phyloP scores from a whole-genome alignment of 441 rosid species.

The Mallotus repandus region DNA sequence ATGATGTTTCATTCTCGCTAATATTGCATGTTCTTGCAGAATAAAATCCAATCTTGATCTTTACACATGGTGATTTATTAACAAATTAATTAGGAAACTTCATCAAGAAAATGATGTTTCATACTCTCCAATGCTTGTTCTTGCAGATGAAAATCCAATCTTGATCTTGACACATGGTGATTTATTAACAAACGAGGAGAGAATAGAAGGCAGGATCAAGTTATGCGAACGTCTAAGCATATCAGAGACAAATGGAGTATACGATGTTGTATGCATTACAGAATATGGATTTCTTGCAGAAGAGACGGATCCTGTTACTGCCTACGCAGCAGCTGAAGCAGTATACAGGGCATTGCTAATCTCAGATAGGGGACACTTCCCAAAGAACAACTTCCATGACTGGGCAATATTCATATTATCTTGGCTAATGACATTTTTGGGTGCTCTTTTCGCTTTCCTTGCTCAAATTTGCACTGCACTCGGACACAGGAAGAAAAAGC shows the following conservation, averaged over 20 bases:
- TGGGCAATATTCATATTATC: slow-evolving; percentile 34
- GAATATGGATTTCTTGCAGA: slow-evolving; percentile 55
- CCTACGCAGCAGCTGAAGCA: slow-evolving; percentile 49
- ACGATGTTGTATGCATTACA: slow-evolving; percentile 50
- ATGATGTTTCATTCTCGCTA: not conserved
- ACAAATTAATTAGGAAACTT: slow-evolving; percentile 10
- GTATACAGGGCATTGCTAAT: slow-evolving; percentile 52
- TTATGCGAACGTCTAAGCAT: slow-evolving; percentile 41
- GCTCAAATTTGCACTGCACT: slow-evolving; percentile 46
- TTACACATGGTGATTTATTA: slow-evolving; percentile 61
- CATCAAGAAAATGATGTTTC: not conserved
- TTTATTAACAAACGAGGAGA: slow-evolving; percentile 41
- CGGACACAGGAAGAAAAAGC: slow-evolving; percentile 28
- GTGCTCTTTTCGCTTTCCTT: slow-evolving; percentile 37
- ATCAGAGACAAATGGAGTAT: slow-evolving; percentile 43
- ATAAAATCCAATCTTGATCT: slow-evolving; percentile 51
- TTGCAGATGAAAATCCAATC: slow-evolving; percentile 56
- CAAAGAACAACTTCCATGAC: slow-evolving; percentile 39
- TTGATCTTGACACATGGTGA: slow-evolving; percentile 63
- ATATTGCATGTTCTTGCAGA: slow-evolving; percentile 27
- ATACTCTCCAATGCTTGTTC: not conserved
- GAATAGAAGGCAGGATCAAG: slow-evolving; percentile 48
- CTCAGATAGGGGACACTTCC: slow-evolving; percentile 50
- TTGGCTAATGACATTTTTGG: slow-evolving; percentile 38
- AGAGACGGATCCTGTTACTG: slow-evolving; percentile 50